A percentile compares a stretch with the other conserved stretches of the same genome.
phyloP scores from a whole-genome alignment of 2,329 filamentous ascomycete genomes.

The Gnomoniopsis sp. region DNA sequence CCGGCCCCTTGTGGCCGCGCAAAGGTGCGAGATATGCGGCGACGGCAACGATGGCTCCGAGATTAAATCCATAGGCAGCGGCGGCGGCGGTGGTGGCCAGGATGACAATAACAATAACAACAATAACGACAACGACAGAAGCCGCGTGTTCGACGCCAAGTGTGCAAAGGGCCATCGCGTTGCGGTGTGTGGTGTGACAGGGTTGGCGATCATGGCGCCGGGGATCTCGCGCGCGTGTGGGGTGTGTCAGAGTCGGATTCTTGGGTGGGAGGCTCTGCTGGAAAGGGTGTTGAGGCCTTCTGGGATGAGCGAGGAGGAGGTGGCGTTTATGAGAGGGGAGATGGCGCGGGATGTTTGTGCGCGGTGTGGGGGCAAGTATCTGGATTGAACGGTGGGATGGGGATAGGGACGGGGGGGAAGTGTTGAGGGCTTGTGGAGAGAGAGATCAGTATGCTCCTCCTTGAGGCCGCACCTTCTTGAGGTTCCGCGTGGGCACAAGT shows the following conservation, averaged over 20 bases:
- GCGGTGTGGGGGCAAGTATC: constrained; percentile 34
- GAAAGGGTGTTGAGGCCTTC: constrained; percentile 23
- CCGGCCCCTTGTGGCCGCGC: constrained; percentile 28
- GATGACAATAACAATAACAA: not conserved
- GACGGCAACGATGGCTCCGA: constrained; percentile 17
- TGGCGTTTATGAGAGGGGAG: constrained; percentile 18
- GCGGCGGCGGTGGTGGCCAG: not conserved
- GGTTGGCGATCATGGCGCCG: constrained; percentile 51
- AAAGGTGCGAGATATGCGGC: constrained; percentile 48
- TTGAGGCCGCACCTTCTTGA: too few relatives aligned
- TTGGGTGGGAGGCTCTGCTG: constrained; percentile 41
- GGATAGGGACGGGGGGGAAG: not conserved
- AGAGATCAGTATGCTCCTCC: too few relatives aligned
- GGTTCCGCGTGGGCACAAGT: too few relatives aligned
- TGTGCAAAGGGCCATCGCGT: constrained; percentile 37
- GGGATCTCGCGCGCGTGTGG: constrained; percentile 52
- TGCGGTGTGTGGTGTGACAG: constrained; percentile 45
- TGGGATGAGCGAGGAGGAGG: constrained; percentile 16
- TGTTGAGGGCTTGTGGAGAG: too few relatives aligned
- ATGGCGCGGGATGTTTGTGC: constrained; percentile 27
- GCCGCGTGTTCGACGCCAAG: constrained; percentile 17
- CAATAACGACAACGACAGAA: not conserved
- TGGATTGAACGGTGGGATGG: constrained; percentile 22
- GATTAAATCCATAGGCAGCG: not conserved
- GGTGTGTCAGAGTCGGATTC: constrained; percentile 50